Evolutionary conservation across 306 rosid species (phyloP).

Genomic region (Cercis canadensis): DNA sequence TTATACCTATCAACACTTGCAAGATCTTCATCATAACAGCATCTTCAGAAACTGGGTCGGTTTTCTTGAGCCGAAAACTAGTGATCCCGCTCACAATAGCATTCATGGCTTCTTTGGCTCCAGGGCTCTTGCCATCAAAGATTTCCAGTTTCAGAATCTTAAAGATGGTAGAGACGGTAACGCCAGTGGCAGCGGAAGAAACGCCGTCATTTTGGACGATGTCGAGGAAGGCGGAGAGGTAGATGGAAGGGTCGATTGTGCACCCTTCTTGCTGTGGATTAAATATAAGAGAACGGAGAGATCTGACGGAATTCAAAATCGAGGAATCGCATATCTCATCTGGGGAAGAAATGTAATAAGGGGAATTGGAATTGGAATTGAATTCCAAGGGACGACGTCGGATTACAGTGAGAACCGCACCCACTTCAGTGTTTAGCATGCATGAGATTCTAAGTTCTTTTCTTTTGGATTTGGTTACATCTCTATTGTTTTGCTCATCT

Average conservation of each 20-base stretch:
- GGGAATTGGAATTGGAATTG: slow-evolving; percentile 36
- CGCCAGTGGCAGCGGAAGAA: slow-evolving; percentile 72
- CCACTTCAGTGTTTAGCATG: slow-evolving; percentile 89
- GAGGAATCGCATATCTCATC: slow-evolving; percentile 61
- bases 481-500: slow-evolving; percentile 16
- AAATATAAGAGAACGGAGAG: slow-evolving; percentile 78
- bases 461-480: slow-evolving; percentile 36
- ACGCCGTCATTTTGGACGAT: slow-evolving; percentile 78
- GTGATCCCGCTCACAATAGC: slow-evolving; percentile 59
- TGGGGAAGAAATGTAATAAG: slow-evolving; percentile 19
- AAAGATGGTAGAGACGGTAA: slow-evolving; percentile 70
- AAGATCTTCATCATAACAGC: slow-evolving; percentile 87
- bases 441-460: slow-evolving; percentile 76
- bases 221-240: slow-evolving; percentile 75
- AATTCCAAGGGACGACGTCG: slow-evolving; percentile 66
- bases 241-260: slow-evolving; percentile 68
- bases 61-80: slow-evolving; percentile 72
- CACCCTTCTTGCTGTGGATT: slow-evolving; percentile 83
- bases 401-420: slow-evolving; percentile 80
- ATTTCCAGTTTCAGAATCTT: slow-evolving; percentile 73
- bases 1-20: slow-evolving; percentile 59
- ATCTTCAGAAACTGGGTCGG: slow-evolving; percentile 69
- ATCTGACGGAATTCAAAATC: slow-evolving; percentile 63
- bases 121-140: slow-evolving; percentile 69
- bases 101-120: slow-evolving; percentile 64